Percentiles rank a stretch among this genome's conserved stretches.
Evolutionary conservation across 2,329 filamentous ascomycete species (phyloP).

Genomic region (Xylariaceae sp.): DNA sequence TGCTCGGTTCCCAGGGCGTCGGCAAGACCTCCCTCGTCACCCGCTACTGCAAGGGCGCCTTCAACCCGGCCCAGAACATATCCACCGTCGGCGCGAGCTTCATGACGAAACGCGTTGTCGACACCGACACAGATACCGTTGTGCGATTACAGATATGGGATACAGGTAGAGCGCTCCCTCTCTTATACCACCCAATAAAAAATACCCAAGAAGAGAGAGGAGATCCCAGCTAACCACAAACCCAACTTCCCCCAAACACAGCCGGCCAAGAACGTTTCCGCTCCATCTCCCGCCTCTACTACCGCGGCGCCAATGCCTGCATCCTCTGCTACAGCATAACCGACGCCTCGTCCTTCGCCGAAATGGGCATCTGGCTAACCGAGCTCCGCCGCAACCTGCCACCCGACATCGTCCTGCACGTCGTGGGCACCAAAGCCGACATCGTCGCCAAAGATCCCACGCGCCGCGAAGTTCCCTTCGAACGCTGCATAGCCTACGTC

Average conservation of each 20-base stretch:
- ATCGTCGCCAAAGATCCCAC: slow-evolving; percentile 81
- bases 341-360: slow-evolving; percentile 75
- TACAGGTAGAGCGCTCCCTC: slow-evolving; percentile 63
- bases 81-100: slow-evolving; percentile 80
- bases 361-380: slow-evolving; percentile 88
- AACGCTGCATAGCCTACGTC: slow-evolving; percentile 92
- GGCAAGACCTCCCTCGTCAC: slow-evolving; percentile 76
- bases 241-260: slow-evolving; percentile 22
- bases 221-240: slow-evolving; percentile 17
- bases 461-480: slow-evolving; percentile 81
- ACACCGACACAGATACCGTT: slow-evolving; percentile 78
- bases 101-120: slow-evolving; percentile 73
- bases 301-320: slow-evolving; percentile 89
- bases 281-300: slow-evolving; percentile 92
- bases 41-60: slow-evolving; percentile 70
- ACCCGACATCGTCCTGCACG: slow-evolving; percentile 77
- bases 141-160: slow-evolving; percentile 97
- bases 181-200: no score
- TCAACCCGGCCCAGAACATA: slow-evolving; percentile 59
- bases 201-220: no score
- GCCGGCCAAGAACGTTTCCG: slow-evolving; percentile 93
- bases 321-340: slow-evolving; percentile 95
- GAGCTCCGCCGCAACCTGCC: slow-evolving; percentile 78
- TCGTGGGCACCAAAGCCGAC: slow-evolving; percentile 94
- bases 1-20: slow-evolving; percentile 74